Percentiles rank a stretch among this genome's conserved stretches.
phyloP scores from a whole-genome alignment of 176 grass and related monocot species.

The Aegilops sharonensis region DNA sequence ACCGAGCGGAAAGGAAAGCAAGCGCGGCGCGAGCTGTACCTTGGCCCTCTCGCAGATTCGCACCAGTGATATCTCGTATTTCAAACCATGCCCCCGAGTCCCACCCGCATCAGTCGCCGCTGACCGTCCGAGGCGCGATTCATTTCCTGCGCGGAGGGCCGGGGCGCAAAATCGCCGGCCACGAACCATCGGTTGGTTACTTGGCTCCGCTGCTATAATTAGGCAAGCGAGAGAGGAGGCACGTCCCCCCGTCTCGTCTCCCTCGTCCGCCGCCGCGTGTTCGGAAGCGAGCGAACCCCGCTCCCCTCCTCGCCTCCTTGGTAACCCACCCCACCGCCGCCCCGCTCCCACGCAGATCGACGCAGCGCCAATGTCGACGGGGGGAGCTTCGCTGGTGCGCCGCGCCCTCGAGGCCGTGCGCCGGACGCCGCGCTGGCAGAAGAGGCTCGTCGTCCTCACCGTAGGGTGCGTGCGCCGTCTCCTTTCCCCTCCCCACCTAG shows the following conservation, averaged over 20 bases:
- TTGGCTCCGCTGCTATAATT: conserved; percentile 9
- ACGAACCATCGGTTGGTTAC: not conserved
- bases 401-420: conserved; percentile 29
- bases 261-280: conserved; percentile 44
- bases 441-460: conserved; percentile 49
- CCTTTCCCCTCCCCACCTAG: not conserved
- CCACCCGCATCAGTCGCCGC: not conserved
- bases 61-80: accelerated
- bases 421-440: conserved; percentile 43
- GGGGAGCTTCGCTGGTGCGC: conserved; percentile 23
- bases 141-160: accelerated
- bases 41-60: not conserved
- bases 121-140: not conserved
- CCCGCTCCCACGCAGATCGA: not conserved
- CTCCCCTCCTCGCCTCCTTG: conserved; percentile 3
- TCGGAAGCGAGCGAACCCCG: conserved; percentile 36
- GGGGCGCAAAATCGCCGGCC: not conserved
- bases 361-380: conserved; percentile 6
- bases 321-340: not conserved
- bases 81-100: accelerated
- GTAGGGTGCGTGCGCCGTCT: conserved; percentile 45
- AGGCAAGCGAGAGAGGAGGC: conserved; percentile 9
- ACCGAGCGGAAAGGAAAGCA: conserved; percentile 16
- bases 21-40: conserved; percentile 16
- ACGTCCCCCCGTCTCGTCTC: conserved; percentile 9